Conservation (phyloP, 176 grass and related monocot species). For the Metroxylon sagu region DNA sequence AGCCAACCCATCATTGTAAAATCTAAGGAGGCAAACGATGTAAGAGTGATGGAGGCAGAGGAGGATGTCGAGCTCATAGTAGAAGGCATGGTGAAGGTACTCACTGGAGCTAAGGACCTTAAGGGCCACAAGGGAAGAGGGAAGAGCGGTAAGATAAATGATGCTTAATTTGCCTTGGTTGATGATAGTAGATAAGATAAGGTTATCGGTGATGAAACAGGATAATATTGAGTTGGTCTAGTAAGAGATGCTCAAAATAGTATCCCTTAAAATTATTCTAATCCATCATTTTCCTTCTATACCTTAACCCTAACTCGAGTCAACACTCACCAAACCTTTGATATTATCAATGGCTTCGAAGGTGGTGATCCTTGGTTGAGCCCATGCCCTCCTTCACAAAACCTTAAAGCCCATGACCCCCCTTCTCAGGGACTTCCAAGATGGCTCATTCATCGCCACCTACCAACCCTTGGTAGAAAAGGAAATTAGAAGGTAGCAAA, state of each 20-base stretch:
- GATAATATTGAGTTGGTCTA: conserved; percentile 47
- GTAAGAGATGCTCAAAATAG: background rate
- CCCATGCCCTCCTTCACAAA: too few relatives aligned
- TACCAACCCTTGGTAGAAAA: too few relatives aligned
- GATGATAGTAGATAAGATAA: conserved; percentile 48
- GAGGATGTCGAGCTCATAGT: conserved; percentile 81
- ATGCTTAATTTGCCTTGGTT: conserved; percentile 87
- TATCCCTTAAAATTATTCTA: too few relatives aligned
- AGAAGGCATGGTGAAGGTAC: conserved; percentile 74
- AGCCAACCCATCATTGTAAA: conserved; percentile 39
- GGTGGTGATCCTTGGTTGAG: background rate
- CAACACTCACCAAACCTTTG: too few relatives aligned
- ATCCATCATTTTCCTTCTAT: background rate
- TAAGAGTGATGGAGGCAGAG: conserved; percentile 53
- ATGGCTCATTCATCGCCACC: too few relatives aligned
- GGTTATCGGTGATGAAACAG: conserved; percentile 47
- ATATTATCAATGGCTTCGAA: too few relatives aligned
- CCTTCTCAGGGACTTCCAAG: too few relatives aligned
- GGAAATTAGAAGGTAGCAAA: too few relatives aligned
- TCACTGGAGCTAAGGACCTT: conserved; percentile 89
- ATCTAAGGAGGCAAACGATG: conserved; percentile 74
- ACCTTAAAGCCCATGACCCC: too few relatives aligned
- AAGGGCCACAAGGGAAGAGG: conserved; percentile 51
- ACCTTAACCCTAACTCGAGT: too few relatives aligned
- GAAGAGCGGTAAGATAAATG: conserved; percentile 66